Base-by-base conservation (phyloP, 2,329 filamentous ascomycete species). In the Coniochaeta sp. region DNA sequence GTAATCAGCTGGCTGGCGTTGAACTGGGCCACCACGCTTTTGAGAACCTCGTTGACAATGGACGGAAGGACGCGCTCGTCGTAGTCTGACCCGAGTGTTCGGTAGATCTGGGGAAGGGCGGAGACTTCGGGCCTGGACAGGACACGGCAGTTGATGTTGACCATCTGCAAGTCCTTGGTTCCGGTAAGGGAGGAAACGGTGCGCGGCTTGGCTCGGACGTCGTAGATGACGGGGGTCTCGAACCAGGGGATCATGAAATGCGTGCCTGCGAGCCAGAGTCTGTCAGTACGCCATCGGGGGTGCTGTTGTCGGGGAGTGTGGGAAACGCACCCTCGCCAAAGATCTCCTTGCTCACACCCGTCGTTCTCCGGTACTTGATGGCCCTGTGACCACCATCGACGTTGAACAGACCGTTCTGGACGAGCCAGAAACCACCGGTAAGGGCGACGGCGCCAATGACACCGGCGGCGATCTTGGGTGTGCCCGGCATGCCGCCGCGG, bases 121-220 rank as follows among this genome's bases (percentile, higher is more conserved):
- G 89, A 84, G 64, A 99, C 77, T 53, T 91, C 84, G 52, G 94
- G 94, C 62, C 91, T 81, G 53, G 92, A 96, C 50, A 99, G 88
- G 53, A 99, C 94, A 89, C 94, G 92, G 74, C 94, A 99, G 66
- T 92, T 99, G 69, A 99, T 97, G 82, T 99, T 99, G 67, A 97
- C 94, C 94, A 99, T 99, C 78, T 99, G 94, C 72, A 99, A 76
- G 73, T 99, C 94, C 79, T 99, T 99, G 66, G 94, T 99, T 62
- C 94, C 94, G 54, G 94, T 99, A 60, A 99, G 82, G 59, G 94
- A 97, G 60, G 94, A 88, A 62, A 99, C 91, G 66, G 95, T 96
- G 68, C 94, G 86, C 64, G 94, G 94, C 78, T 92, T 96, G 55
- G 94, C 94, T 73, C 94, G 92, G 62, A 99, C 94, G 71, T 99